phyloP scores from a whole-genome alignment of 2,329 filamentous ascomycete species.

The Lasiodiplodia theobromae region DNA sequence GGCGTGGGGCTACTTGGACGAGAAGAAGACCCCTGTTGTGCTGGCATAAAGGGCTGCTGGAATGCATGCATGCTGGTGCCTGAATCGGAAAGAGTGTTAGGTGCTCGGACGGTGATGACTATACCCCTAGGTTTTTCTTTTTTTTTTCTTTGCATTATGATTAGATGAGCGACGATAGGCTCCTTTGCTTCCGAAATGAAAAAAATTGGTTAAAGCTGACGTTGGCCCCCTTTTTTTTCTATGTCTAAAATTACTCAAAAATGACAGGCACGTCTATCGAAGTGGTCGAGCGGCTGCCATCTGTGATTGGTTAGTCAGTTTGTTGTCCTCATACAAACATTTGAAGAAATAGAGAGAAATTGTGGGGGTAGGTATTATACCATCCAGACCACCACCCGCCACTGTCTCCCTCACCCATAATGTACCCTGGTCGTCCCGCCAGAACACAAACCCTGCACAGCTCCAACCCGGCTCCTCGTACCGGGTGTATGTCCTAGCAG shows the following conservation, averaged over 20 bases:
- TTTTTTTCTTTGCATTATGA: constrained; percentile 16
- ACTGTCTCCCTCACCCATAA: constrained; percentile 38
- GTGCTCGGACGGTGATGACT: constrained; percentile 8
- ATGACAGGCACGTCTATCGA: constrained; percentile 10
- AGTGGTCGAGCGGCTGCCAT: not conserved
- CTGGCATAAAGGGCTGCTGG: constrained; percentile 5
- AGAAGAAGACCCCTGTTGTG: constrained; percentile 8
- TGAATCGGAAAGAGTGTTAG: not conserved
- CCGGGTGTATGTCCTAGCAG: constrained; percentile 42
- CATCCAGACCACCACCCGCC: not conserved
- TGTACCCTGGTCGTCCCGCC: constrained; percentile 5
- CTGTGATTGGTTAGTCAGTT: not conserved
- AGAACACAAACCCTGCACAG: constrained; percentile 11
- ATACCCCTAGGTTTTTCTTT: constrained; percentile 23
- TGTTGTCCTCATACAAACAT: not conserved
- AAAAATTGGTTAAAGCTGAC: constrained; percentile 1
- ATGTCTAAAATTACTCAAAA: constrained; percentile 2
- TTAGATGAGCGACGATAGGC: constrained; percentile 10
- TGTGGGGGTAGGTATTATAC: not conserved
- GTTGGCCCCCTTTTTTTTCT: not conserved
- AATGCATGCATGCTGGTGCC: not conserved
- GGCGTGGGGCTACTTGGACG: constrained; percentile 1
- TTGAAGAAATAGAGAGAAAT: not conserved
- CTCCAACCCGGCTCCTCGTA: constrained; percentile 31
- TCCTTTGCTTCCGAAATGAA: not conserved